phyloP scores from a whole-genome alignment of 2,329 filamentous ascomycete species.

The Akanthomyces muscarius region DNA sequence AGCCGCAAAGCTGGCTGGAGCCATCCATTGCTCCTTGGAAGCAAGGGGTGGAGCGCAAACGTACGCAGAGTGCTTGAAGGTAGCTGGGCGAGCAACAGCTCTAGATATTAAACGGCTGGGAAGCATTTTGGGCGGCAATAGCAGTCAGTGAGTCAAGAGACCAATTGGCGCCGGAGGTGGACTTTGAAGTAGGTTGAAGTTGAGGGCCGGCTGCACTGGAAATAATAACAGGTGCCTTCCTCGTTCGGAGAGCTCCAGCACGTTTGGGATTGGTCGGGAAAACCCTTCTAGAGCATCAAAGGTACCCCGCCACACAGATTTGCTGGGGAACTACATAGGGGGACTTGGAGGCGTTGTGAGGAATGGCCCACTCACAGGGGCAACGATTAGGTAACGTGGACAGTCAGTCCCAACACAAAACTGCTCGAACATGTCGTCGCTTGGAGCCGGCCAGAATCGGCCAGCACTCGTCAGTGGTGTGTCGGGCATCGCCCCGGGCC shows the following conservation, averaged over 20 bases:
- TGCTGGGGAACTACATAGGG: neutral
- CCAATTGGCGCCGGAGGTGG: conserved; percentile 25
- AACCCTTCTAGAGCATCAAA: neutral
- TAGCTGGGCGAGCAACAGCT: conserved; percentile 51
- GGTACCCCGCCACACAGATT: conserved; percentile 11
- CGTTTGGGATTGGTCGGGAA: conserved; percentile 16
- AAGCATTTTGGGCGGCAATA: conserved; percentile 48
- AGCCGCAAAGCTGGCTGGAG: neutral
- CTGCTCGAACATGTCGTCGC: neutral
- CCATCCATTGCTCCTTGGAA: neutral
- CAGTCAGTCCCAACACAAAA: conserved; percentile 9
- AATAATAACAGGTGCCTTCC: conserved; percentile 13
- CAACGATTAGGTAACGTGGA: conserved; percentile 15
- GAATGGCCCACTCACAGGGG: conserved; percentile 3
- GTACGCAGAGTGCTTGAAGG: conserved; percentile 52
- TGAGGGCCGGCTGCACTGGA: conserved; percentile 9
- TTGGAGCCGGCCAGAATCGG: conserved; percentile 15
- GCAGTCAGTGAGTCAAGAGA: conserved; percentile 21
- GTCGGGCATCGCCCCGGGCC: conserved; percentile 5
- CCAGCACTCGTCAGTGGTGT: neutral
- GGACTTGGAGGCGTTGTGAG: neutral
- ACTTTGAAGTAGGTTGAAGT: conserved; percentile 12
- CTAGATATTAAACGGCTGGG: conserved; percentile 58
- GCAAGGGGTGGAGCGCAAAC: conserved; percentile 23
- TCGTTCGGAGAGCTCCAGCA: conserved; percentile 20